Evolutionary conservation across 768 basidiomycete genomes (phyloP), one percentile per base, ranked within the genome.

Genomic region (Cystofilobasidium ferigula): DNA sequence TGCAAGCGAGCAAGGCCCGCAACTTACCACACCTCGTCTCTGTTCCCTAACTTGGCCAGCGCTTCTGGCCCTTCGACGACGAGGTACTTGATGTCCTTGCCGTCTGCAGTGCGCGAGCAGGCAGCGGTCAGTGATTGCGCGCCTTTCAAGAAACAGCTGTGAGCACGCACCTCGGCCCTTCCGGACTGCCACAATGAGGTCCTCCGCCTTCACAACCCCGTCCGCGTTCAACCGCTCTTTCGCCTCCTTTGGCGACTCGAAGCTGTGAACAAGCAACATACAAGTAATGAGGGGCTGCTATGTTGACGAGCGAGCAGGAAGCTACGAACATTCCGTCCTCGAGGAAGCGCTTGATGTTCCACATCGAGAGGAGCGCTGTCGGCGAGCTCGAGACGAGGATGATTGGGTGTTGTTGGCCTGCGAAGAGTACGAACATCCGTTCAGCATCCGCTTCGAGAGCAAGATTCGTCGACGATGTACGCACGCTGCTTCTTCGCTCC

Each of bases 351-450:
- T 88, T 89, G 63, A 98, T 90, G 72, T 99, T 99, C 82, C 92
- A 85, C 90, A 99, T 95, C 8, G 91, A 95, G 73, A 99, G 86
- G 63, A 99, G 83, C 3, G 91, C 85, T 1, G 94, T 97, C 0
- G 92, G 92, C 20, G 87, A 92, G 0, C 92, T 94, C 0, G 93
- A 94, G 48, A 99, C 92, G 79, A 98, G 87, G 76, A 98, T 95
- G 73, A 99, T 98, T 0, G 94, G 94, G 76, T 87, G 30, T 87
- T 72, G 84, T 72, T 84, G 84, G 69, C 82, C 86, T 88, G 75
- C 24, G 10, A 4, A 45, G n/a, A 38, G 34, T n/a, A 28, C 12
- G 42, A 16, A 9, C 24, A 45, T 14, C 7, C 24, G 6, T 13
- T 18, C 0, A n/a, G 38, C 40, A 28, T 20, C 38, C 30, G 22